These are phyloP conservation scores for Colletotrichum sp. DNA, from an alignment of 2,329 filamentous ascomycete species.

Conservation along the genomic window DNA sequence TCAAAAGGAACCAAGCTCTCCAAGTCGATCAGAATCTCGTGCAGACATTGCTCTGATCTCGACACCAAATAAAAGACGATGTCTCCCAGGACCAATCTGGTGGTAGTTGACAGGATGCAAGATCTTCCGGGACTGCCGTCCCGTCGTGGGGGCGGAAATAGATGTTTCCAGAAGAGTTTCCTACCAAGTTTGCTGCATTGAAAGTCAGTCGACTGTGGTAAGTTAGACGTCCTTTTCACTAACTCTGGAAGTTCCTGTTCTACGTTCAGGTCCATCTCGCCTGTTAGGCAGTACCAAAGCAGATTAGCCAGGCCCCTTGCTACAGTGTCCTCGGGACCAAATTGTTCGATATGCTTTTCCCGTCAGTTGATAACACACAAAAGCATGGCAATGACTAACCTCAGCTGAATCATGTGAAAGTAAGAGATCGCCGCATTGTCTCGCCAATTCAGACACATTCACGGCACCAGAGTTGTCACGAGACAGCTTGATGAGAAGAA, in stretches of 20 bases:
- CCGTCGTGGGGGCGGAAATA: conserved; percentile 63
- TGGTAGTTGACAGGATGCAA: conserved; percentile 53
- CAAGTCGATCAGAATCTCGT: conserved; percentile 55
- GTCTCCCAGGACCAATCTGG: conserved; percentile 63
- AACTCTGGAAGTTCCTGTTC: conserved; percentile 28
- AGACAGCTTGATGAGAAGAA: conserved; percentile 41
- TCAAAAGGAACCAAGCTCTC: conserved; percentile 52
- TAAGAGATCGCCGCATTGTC: conserved; percentile 35
- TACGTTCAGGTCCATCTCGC: neutral
- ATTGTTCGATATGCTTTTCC: conserved; percentile 28
- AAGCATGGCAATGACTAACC: conserved; percentile 25
- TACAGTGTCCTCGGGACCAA: conserved; percentile 32
- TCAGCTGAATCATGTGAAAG: conserved; percentile 45
- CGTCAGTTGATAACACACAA: neutral
- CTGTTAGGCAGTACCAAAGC: conserved; percentile 30
- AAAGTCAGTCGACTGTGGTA: neutral
- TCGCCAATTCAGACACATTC: conserved; percentile 25
- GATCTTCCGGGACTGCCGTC: conserved; percentile 26
- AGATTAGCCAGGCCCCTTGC: conserved; percentile 39
- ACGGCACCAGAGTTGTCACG: conserved; percentile 15
- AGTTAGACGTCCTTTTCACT: neutral
- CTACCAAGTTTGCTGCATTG: conserved; percentile 29
- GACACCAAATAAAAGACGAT: conserved; percentile 62
- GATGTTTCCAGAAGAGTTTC: conserved; percentile 64
- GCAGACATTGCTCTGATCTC: conserved; percentile 52